These are phyloP conservation scores for Colletotrichum tropicale DNA, from an alignment of 2,329 filamentous ascomycete genomes.

Conservation along the genomic window DNA sequence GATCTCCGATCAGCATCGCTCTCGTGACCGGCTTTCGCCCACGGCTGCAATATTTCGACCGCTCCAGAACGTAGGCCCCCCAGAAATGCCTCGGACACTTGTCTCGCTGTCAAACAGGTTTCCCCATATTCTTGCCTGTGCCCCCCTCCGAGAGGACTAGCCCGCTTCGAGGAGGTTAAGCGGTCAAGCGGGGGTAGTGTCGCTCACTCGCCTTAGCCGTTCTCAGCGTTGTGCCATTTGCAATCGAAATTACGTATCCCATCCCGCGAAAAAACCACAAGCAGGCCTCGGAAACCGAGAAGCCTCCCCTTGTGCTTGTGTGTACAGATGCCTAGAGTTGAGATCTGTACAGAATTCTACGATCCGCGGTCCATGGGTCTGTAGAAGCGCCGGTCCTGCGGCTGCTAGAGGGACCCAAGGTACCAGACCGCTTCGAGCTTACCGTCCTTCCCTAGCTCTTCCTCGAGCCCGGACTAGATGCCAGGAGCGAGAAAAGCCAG, in stretches of 20 bases:
- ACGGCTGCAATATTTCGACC: neutral
- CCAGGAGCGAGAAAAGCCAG: neutral
- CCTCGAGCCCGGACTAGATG: neutral
- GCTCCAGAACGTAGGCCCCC: neutral
- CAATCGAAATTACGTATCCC: constrained; percentile 1
- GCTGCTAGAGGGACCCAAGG: neutral
- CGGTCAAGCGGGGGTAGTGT: neutral
- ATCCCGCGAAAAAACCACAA: neutral
- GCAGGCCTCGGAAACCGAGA: neutral
- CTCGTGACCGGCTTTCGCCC: neutral
- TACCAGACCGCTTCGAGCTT: neutral
- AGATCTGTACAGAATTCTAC: constrained; percentile 4
- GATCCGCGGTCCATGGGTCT: neutral
- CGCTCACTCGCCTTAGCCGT: neutral
- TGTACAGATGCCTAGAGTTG: neutral
- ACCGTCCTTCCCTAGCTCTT: neutral
- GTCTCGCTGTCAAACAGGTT: neutral
- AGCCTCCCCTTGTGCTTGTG: neutral
- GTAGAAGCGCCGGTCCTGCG: neutral
- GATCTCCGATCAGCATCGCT: neutral
- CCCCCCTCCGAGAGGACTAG: neutral
- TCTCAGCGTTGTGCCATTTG: neutral
- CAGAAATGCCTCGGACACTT: neutral
- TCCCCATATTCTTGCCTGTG: neutral
- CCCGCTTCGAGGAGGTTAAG: neutral